These are phyloP conservation scores for Eucalyptus lansdowneana DNA, from an alignment of 345 rosid genomes.

Conservation along the genomic window DNA sequence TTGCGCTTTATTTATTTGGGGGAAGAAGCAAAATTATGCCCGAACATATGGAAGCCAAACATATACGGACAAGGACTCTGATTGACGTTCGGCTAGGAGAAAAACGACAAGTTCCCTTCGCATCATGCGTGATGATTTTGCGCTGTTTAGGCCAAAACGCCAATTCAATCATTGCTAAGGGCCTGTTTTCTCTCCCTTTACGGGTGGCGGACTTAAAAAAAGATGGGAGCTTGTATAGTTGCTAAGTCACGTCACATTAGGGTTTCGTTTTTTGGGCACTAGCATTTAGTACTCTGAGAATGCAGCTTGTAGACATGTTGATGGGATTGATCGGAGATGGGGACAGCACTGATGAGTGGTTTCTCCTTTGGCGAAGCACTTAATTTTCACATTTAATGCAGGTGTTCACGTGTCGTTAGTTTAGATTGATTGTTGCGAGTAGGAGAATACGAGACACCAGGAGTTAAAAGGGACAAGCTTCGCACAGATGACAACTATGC, in stretches of 20 bases:
- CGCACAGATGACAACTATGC: not conserved
- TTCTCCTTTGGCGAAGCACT: not conserved
- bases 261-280: not conserved
- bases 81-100: not conserved
- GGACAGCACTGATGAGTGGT: not conserved
- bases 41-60: conserved; percentile 19
- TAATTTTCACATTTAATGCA: not conserved
- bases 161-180: not conserved
- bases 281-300: not conserved
- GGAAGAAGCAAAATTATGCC: conserved; percentile 2
- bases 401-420: not conserved
- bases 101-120: not conserved
- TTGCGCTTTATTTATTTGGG: not conserved
- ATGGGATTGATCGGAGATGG: not conserved
- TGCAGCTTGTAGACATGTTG: not conserved
- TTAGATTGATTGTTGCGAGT: not conserved
- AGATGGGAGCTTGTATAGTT: not conserved
- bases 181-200: not conserved
- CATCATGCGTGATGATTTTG: not conserved
- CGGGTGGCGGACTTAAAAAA: not conserved
- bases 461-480: not conserved
- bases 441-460: not conserved
- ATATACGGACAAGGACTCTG: conserved; percentile 6
- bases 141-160: not conserved
- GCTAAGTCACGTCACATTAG: not conserved